Conservation (phyloP, 179 eudicot species). For the Beta macrorhiza region DNA sequence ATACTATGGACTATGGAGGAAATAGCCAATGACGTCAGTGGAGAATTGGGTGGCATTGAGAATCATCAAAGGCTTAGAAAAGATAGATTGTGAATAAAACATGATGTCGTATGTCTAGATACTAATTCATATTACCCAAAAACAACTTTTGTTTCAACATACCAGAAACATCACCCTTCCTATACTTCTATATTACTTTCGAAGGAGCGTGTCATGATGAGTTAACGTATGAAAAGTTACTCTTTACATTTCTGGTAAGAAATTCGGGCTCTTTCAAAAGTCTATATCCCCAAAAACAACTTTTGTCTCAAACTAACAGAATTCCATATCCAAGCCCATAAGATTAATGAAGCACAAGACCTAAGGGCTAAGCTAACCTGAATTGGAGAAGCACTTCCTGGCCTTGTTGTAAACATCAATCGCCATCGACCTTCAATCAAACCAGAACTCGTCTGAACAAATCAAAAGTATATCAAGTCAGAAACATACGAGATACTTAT, state of each 20-base stretch:
- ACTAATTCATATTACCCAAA: not conserved
- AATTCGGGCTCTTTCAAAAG: too few relatives aligned
- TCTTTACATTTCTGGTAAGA: not conserved
- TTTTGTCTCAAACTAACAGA: not conserved
- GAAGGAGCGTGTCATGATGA: not conserved
- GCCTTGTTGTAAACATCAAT: constrained; percentile 90
- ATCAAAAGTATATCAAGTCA: constrained; percentile 3
- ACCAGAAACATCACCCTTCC: not conserved
- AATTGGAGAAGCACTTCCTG: constrained; percentile 87
- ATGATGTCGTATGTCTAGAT: not conserved
- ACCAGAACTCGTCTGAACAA: constrained; percentile 73
- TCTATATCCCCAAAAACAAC: not conserved
- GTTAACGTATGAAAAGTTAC: not conserved
- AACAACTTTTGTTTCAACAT: not conserved
- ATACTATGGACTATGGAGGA: not conserved
- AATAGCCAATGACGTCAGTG: not conserved
- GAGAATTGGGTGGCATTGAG: constrained; percentile 1
- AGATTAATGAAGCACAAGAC: not conserved
- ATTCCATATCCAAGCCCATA: constrained; percentile 1
- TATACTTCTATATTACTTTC: not conserved
- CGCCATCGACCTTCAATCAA: constrained; percentile 94
- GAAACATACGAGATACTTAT: not conserved
- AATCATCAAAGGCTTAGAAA: not conserved
- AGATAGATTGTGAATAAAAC: not conserved
- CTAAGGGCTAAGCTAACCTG: constrained; percentile 65